phyloP scores from a whole-genome alignment of 768 basidiomycete species.

The Lentinula raphanica region DNA sequence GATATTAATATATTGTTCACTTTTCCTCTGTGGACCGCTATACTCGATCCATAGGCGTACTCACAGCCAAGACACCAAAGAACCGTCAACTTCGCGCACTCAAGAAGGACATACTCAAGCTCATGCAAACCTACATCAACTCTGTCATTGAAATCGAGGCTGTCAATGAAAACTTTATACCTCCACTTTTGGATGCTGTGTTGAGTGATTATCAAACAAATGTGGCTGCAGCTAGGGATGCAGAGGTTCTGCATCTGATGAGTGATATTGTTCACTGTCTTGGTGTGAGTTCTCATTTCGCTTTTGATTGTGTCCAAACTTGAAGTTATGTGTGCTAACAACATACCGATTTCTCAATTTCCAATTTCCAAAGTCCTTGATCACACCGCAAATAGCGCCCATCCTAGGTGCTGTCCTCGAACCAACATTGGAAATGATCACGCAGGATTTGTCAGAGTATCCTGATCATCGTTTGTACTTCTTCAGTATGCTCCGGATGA shows the following conservation, averaged over 20 bases:
- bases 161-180: constrained; percentile 89
- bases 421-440: constrained; percentile 96
- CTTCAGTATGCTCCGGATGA: constrained; percentile 90
- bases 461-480: constrained; percentile 97
- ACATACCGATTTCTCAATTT: too few species aligned
- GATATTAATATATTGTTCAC: too few species aligned
- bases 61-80: constrained; percentile 97
- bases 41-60: constrained; percentile 56
- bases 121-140: constrained; percentile 97
- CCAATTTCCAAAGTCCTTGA: too few species aligned
- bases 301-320: too few species aligned
- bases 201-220: constrained; percentile 97
- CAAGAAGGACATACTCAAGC: constrained; percentile 95
- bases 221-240: constrained; percentile 88
- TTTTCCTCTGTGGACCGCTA: constrained; percentile 8
- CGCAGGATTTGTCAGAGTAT: constrained; percentile 98
- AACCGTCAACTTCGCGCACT: constrained; percentile 90
- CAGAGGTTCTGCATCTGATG: constrained; percentile 96
- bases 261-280: constrained; percentile 86
- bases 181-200: constrained; percentile 93
- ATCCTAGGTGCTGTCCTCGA: constrained; percentile 97
- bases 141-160: constrained; percentile 95
- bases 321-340: too few species aligned
- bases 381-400: constrained; percentile 92
- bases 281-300: constrained; percentile 55